Evolutionary conservation across 2,329 filamentous ascomycete species (phyloP).

Genomic region (Capronia americana): DNA sequence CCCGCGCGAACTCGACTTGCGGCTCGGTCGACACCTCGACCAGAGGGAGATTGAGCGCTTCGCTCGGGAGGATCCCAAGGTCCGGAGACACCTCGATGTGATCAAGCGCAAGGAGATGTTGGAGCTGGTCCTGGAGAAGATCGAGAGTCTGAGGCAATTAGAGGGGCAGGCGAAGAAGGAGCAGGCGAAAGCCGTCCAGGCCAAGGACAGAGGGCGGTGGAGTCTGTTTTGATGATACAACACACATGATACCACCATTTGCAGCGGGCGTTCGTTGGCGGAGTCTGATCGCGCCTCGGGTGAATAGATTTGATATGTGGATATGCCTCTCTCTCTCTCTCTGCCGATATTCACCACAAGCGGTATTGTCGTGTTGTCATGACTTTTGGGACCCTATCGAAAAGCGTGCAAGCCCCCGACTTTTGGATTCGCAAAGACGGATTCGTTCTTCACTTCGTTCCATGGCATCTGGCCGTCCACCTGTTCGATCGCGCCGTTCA

Average conservation of each 20-base stretch:
- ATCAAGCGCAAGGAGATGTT: slow-evolving; percentile 90
- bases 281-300: background rate
- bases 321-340: slow-evolving; percentile 29
- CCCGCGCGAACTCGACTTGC: slow-evolving; percentile 85
- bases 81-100: slow-evolving; percentile 86
- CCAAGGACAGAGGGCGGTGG: slow-evolving; percentile 51
- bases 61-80: slow-evolving; percentile 89
- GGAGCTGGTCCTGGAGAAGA: slow-evolving; percentile 92
- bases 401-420: slow-evolving; percentile 3
- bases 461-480: slow-evolving; percentile 63
- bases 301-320: slow-evolving; percentile 25
- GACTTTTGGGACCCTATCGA: background rate
- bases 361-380: background rate
- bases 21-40: slow-evolving; percentile 80
- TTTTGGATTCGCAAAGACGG: slow-evolving; percentile 6
- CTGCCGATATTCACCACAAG: background rate
- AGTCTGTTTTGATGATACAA: slow-evolving; percentile 49
- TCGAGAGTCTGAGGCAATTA: slow-evolving; percentile 85
- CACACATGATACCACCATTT: slow-evolving; percentile 23
- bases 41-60: slow-evolving; percentile 86
- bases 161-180: slow-evolving; percentile 71
- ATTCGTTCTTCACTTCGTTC: slow-evolving; percentile 43
- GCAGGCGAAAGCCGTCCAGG: slow-evolving; percentile 34
- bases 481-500: slow-evolving; percentile 67
- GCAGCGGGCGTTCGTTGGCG: slow-evolving; percentile 29